Base-by-base conservation (phyloP, 2,329 filamentous ascomycete genomes). In the Aschersonia sp. region DNA sequence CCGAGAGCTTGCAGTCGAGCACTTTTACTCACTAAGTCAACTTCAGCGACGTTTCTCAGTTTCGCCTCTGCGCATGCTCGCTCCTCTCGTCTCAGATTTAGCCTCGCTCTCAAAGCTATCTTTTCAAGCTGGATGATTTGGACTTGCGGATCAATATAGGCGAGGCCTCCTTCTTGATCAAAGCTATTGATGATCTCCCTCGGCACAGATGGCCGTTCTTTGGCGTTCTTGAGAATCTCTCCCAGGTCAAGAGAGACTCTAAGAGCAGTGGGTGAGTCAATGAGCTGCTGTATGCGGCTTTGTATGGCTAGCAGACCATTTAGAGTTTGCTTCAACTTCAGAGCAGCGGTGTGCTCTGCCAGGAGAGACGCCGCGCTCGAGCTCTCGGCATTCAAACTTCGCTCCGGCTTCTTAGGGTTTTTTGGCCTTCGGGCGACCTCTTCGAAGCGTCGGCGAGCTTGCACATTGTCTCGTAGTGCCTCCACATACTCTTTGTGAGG, bases 31-130 rank as follows among this genome's bases (percentile, higher is more conserved):
- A 71, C 54, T 20, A 57, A 57, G 41, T 63, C 62, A 1, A 65
- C 63, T 6, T 64, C 60, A 42, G 60, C 56, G 20, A 66, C 61
- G 5, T 62, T 61, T 42, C 60, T 60, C 45, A 65, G 58, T 51
- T 65, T 71, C 28, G 73, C 65, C 40, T 72, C 71, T 2, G 70
- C 65, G 20, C 81, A 67, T 1, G 74, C 62, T 45, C 72, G 70
- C 55, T 80, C 74, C 55, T 83, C 78, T 45, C 68, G 71, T 51
- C 71, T 70, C 1, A 80, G 65, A 5, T 74, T 63, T 20, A 82
- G 60, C 54, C 79, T 82, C 20, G 78, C 71, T 35, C 73, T 71
- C 32, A 84, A 59, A 3, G 79, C 72, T 0, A 73, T 72, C 56
- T 75, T 80, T 53, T 82, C 77, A 5, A 84, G 61, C 31, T 70